Conservation (phyloP, 2,329 filamentous ascomycete genomes). For the Rutstroemia sp. region DNA sequence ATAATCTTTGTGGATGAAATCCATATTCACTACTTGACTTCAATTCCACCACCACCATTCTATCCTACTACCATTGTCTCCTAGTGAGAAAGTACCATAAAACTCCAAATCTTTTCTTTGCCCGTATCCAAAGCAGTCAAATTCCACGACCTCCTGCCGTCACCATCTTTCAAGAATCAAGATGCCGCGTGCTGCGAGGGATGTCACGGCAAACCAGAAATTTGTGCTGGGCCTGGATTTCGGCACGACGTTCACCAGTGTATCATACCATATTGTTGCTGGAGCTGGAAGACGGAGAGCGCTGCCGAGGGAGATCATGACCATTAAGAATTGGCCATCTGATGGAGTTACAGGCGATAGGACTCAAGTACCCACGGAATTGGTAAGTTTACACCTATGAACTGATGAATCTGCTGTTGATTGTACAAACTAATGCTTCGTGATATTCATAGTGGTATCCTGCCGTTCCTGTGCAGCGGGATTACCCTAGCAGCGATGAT, state of each 20-base stretch:
- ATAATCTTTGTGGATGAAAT: too few relatives aligned
- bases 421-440: neutral
- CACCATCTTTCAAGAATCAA: too few relatives aligned
- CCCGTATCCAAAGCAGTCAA: too few relatives aligned
- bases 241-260: neutral
- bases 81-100: too few relatives aligned
- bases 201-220: neutral
- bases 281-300: neutral
- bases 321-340: conserved; percentile 3
- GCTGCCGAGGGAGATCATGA: neutral
- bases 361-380: neutral
- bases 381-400: neutral
- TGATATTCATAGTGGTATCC: neutral
- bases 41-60: too few relatives aligned
- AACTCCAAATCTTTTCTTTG: too few relatives aligned
- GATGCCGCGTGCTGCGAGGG: neutral
- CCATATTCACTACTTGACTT: too few relatives aligned
- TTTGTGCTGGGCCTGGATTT: conserved; percentile 1
- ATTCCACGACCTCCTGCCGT: neutral
- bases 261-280: neutral
- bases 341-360: neutral
- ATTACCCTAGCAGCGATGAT: neutral
- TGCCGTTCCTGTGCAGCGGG: neutral
- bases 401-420: too few relatives aligned
- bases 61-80: too few relatives aligned